Conservation (phyloP, 192 early-diverging fungal genomes). For the Coemansia sp. region DNA sequence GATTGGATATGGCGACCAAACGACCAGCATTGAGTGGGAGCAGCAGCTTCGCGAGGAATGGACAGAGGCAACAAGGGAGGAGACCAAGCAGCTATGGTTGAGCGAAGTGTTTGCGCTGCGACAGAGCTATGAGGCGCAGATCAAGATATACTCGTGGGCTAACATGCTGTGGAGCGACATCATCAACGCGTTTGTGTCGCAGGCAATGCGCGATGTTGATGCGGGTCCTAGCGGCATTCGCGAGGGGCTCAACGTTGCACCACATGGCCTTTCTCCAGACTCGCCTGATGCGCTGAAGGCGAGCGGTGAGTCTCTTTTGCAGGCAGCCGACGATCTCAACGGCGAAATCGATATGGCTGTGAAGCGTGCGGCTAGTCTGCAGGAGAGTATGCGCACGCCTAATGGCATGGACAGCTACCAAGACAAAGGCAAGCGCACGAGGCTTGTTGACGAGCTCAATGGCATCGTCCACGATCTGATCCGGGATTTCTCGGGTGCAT, state of each 20-base stretch:
- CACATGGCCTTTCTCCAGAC: neutral
- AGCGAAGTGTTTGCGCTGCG: slow-evolving; percentile 17
- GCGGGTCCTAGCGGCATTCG: neutral
- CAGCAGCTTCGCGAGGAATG: slow-evolving; percentile 18
- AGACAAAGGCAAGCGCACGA: slow-evolving; percentile 8
- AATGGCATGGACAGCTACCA: neutral
- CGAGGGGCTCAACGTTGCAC: neutral
- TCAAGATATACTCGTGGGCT: slow-evolving; percentile 33
- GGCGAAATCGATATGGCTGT: slow-evolving; percentile 22
- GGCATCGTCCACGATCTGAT: slow-evolving; percentile 23
- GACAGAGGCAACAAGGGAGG: slow-evolving; percentile 18
- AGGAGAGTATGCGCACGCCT: slow-evolving; percentile 4
- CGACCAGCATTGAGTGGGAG: slow-evolving; percentile 27
- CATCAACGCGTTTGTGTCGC: slow-evolving; percentile 11
- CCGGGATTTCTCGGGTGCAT: slow-evolving; percentile 15
- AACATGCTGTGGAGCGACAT: slow-evolving; percentile 29
- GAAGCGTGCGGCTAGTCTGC: slow-evolving; percentile 7
- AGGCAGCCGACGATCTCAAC: slow-evolving; percentile 32
- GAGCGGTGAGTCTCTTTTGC: slow-evolving; percentile 12
- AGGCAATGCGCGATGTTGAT: neutral
- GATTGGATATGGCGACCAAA: slow-evolving; percentile 8
- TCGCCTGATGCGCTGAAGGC: neutral
- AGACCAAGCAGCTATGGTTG: neutral
- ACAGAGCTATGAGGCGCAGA: slow-evolving; percentile 33
- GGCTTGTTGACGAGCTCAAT: slow-evolving; percentile 23